Base-by-base conservation (phyloP, 176 grass and related monocot genomes). In the Juncus effusus region DNA sequence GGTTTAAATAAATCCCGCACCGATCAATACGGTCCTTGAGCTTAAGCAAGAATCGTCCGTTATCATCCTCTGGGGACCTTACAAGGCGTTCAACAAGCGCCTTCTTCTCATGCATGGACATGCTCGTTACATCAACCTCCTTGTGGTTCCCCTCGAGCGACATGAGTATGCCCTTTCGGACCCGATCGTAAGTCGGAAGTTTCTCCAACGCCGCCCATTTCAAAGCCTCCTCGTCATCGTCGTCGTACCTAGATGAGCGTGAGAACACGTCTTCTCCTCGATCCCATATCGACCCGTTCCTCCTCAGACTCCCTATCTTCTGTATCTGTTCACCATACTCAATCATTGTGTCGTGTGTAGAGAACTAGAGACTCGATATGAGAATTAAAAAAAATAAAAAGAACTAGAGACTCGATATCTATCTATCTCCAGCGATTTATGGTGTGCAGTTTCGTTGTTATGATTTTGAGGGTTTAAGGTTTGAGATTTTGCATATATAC, bases 1-100 rank as follows among this genome's bases (percentile, higher is more conserved):
- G 19, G 19, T 28, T 28, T 28, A 28, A 28, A 28, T 28, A 28
- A 28, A 28, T 28, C 19, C 19, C 19, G 19, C 19, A 88, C 85
- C 80, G 73, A 28, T 84, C 78, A 67, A 89, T 72, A 41, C 86
- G 86, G 6, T 84, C 78, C 69, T 71, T 75, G 59, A 89, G 69
- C 78, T 68, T 74, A 40, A 81, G 67, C 74, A 89, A 54, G 81
- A 88, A 84, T 8, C 58, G 39, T 59, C 78, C 78, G 74, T 90
- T 85, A 67, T 81, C 73, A 61, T 85, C 82, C 50, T 79, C 70
- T 54, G 70, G 81, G n/a, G 64, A 55, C 19, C 65, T 53, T 4
- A 89, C 55, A 13, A 85, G 78, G 3, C 86, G 70, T 36, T 76
- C 75, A 6, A 90, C 45, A 69, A 90, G 60, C 13, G 71, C 71